Evolutionary conservation across 1,284 basidiomycete genomes (phyloP), one percentile per base, ranked within the genome.

Genomic region (Sanghuangporus weigelae): DNA sequence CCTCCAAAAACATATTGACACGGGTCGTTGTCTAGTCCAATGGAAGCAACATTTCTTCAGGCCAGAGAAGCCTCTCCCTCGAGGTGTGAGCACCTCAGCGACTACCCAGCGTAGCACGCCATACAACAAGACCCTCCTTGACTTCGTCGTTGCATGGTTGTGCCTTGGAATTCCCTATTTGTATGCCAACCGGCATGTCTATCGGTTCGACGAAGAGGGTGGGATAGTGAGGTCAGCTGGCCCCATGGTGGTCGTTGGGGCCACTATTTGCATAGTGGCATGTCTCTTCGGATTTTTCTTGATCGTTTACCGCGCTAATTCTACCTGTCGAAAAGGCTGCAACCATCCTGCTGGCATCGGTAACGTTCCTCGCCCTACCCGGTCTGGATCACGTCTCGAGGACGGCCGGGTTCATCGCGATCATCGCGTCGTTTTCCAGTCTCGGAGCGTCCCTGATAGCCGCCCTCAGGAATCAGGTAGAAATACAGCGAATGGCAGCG

Each of bases 81-180:
- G 75, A 14, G 85, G 86, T 64, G 74, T 79, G 12, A 71, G 72
- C 46, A 75, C 75, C 66, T 61, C 64, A 21, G 14, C 36, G 14
- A 63, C 66, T 5, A 64, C 64, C 19, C 69, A 70, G 23, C 76
- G 71, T 51, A 78, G 73, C 49, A 71, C 77, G 0, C 77, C 83
- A 1, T 73, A 86, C 69, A 66, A 75, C n/a, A 80, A 83, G 26
- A 76, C 76, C 7, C 63, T 86, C 48, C 61, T 82, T 50, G 86
- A 90, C 70, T 73, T 89, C 68, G 48, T 88, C 51, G 71, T 87
- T 61, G 82, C 84, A 0, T 77, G 81, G 67, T 63, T 90, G 31
- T 89, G 86, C 69, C 79, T 92, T 12, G 89, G 89, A 2, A 84
- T 92, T 57, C 89, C 90, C 1, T 90, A 86, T 73, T 71, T 91